Base-by-base conservation (phyloP, 371 early-diverging fungal species). In the Sporodiniella umbellata region DNA sequence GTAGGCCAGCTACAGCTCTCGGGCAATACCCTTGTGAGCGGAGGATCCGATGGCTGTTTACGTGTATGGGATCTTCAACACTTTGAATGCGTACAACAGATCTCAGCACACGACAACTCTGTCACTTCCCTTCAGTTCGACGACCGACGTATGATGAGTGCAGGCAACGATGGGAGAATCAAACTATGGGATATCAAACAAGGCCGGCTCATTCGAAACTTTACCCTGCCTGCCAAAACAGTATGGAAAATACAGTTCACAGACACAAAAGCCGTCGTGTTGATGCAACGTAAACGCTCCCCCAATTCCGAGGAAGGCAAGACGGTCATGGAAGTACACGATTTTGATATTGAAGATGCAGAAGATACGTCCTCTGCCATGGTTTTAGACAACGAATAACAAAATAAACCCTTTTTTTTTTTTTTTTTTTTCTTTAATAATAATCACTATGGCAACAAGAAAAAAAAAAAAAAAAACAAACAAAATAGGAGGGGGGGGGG, bases 101-200 rank as follows among this genome's bases (percentile, higher is more conserved):
- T 92, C 8, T 83, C 82, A 24, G 91, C 91, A 0, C 94, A 93
- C 48, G 70, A 82, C 22, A 88, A 89, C 30, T 89, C 92, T 0
- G 90, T 93, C 8, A 93, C 94, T 0, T 90, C 90, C 54, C 78
- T 93, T 31, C 92, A 92, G 57, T 89, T 89, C 61, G 94, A 93
- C 53, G 74, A 78, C 45, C 73, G 86, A 44, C 85, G 92, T 10
- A 86, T 93, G 57, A 79, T 93, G 8, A 86, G 88, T 6, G 92
- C 92, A 8, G 85, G 86, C 14, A 92, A 93, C 55, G 94, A 93
- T 53, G 91, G 91, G 0, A 83, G 86, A 5, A 84, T 91, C 50
- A 93, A 90, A 54, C 48, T 92, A n/a, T 93, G 92, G 91, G 92
- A 93, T 62, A 79, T 91, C 8, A 56, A 75, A 64, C 69, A 81